Evolutionary conservation across 306 rosid species (phyloP).

Genomic region (Vigna angularis): DNA sequence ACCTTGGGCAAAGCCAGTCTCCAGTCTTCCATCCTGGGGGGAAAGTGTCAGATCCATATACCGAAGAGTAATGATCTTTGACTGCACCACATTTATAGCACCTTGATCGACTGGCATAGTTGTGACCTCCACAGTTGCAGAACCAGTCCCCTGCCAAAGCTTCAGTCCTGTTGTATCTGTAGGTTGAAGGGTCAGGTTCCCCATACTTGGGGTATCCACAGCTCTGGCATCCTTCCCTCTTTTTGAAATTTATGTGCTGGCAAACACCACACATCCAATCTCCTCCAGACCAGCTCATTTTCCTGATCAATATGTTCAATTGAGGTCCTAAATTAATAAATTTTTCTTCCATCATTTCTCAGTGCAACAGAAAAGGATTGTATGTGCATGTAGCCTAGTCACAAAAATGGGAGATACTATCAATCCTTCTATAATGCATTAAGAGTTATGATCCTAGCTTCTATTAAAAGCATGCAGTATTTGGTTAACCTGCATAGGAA

Average conservation of each 20-base stretch:
- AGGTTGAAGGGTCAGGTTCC: conserved; percentile 82
- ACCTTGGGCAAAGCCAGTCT: conserved; percentile 93
- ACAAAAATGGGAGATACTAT: conserved; percentile 21
- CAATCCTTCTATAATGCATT: conserved; percentile 24
- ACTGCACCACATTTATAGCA: conserved; percentile 74
- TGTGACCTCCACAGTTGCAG: conserved; percentile 93
- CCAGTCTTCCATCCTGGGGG: conserved; percentile 98
- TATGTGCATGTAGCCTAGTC: conserved; percentile 35
- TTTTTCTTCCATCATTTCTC: conserved; percentile 21
- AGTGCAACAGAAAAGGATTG: conserved; percentile 31
- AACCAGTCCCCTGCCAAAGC: conserved; percentile 94
- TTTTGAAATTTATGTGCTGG: conserved; percentile 87
- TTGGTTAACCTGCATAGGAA: conserved; percentile 15
- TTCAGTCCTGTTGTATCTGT: conserved; percentile 65
- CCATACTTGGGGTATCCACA: conserved; percentile 88
- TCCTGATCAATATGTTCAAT: conserved; percentile 28
- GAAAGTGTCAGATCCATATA: conserved; percentile 59
- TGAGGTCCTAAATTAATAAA: conserved; percentile 30
- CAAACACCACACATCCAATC: conserved; percentile 97
- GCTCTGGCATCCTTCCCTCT: conserved; percentile 80
- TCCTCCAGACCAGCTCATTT: conserved; percentile 95
- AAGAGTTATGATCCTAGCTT: conserved; percentile 5
- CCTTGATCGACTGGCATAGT: conserved; percentile 85
- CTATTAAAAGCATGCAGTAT: not conserved
- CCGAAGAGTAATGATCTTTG: conserved; percentile 57